Percentiles rank a stretch among this genome's conserved stretches.
Evolutionary conservation across 495 filamentous ascomycete species (phyloP).

Genomic region (Penicillium egyptiacum): DNA sequence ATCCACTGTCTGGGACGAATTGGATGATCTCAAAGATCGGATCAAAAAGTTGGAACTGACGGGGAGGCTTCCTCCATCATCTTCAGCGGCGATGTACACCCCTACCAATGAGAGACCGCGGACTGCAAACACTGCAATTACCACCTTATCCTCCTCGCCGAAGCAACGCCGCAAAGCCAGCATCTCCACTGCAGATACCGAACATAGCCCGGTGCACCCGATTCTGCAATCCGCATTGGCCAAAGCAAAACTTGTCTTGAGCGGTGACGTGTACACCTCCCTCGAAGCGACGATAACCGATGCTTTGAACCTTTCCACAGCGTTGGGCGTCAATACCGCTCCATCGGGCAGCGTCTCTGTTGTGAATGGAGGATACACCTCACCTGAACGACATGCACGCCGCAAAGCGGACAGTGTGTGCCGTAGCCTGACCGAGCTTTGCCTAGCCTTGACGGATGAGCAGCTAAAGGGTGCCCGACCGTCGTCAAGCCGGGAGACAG

Average conservation of each 20-base stretch:
- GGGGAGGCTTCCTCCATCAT: conserved; percentile 78
- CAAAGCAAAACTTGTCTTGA: conserved; percentile 68
- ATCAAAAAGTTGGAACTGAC: conserved; percentile 91
- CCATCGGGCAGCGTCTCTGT: conserved; percentile 62
- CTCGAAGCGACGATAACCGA: conserved; percentile 81
- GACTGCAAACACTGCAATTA: conserved; percentile 91
- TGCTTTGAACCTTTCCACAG: conserved; percentile 69
- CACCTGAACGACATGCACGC: conserved; percentile 78
- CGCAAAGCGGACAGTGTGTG: conserved; percentile 93
- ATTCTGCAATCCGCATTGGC: conserved; percentile 75
- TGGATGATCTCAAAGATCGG: conserved; percentile 92
- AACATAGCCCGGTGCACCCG: conserved; percentile 62
- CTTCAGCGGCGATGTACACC: conserved; percentile 73
- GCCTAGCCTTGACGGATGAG: conserved; percentile 72
- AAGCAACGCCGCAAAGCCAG: conserved; percentile 59
- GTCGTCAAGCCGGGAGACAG: conserved; percentile 28
- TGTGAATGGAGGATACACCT: conserved; percentile 45
- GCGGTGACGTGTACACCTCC: conserved; percentile 70
- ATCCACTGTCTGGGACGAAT: conserved; percentile 95
- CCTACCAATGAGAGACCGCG: conserved; percentile 77
- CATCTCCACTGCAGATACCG: conserved; percentile 50
- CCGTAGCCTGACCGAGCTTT: conserved; percentile 87
- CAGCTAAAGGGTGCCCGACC: conserved; percentile 33
- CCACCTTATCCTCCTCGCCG: conserved; percentile 86
- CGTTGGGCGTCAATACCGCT: conserved; percentile 68